phyloP scores from a whole-genome alignment of 495 filamentous ascomycete genomes.

The Talaromyces thailandensis region DNA sequence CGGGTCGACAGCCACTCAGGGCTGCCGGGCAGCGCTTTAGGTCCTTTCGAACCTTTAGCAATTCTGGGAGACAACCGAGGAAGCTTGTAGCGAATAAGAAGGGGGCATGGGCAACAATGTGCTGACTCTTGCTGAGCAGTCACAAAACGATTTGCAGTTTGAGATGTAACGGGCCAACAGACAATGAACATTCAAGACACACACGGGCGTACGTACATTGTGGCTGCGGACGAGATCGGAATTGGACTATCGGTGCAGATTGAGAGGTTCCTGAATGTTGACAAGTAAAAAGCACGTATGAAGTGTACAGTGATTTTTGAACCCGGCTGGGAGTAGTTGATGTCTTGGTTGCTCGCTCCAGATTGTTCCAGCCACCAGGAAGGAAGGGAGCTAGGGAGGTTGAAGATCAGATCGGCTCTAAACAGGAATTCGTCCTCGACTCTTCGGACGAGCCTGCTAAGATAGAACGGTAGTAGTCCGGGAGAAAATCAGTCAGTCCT shows the following conservation, averaged over 20 bases:
- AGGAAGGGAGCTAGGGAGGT: not conserved
- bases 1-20: not conserved
- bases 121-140: not conserved
- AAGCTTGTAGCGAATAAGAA: not conserved
- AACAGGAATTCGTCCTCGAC: too few relatives aligned
- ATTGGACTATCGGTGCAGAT: not conserved
- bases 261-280: not conserved
- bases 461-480: not conserved
- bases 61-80: constrained; percentile 1
- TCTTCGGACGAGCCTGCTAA: too few relatives aligned
- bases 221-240: not conserved
- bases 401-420: not conserved
- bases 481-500: not conserved
- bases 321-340: not conserved
- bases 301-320: not conserved
- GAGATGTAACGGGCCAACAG: not conserved
- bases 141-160: not conserved
- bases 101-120: not conserved
- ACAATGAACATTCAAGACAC: not conserved
- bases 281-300: not conserved
- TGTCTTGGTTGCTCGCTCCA: not conserved
- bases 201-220: constrained; percentile 5
- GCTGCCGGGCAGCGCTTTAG: not conserved
- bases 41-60: not conserved
- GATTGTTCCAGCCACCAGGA: not conserved